Percentiles rank a stretch among this genome's conserved stretches.
Conservation (phyloP, 257 asterid genomes). For the Thymus quinquecostatus region DNA sequence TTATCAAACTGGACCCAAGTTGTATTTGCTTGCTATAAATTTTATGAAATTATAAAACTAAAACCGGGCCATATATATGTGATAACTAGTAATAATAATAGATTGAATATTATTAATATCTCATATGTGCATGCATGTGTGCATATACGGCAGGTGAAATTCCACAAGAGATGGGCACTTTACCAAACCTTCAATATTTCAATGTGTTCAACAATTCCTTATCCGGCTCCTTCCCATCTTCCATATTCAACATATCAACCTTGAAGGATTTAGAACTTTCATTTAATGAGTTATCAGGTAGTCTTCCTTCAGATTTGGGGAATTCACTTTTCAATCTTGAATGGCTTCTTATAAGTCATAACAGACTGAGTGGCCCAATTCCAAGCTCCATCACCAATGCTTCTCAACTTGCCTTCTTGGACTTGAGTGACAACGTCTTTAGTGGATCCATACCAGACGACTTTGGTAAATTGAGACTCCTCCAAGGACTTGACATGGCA, state of each 20-base stretch:
- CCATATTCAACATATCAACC: conserved; percentile 1
- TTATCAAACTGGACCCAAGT: too few species aligned
- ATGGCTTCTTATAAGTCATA: rapidly evolving
- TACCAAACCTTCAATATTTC: background rate
- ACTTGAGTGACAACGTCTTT: background rate
- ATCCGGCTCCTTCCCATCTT: background rate
- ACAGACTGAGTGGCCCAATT: conserved; percentile 4
- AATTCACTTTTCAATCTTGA: background rate
- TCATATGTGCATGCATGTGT: background rate
- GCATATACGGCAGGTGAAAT: background rate
- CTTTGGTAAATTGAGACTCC: too few species aligned
- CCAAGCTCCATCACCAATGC: background rate
- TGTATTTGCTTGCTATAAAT: too few species aligned
- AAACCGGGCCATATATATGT: too few species aligned
- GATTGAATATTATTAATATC: background rate
- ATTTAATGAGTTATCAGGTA: background rate
- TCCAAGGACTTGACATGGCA: too few species aligned
- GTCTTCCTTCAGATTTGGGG: background rate
- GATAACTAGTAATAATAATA: background rate
- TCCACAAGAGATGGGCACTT: background rate
- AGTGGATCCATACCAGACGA: too few species aligned
- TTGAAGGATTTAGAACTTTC: background rate
- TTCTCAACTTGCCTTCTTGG: background rate
- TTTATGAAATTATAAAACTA: too few species aligned
- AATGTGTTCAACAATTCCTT: background rate